Conservation (phyloP, 306 rosid genomes). For the Rosa lucieae region DNA sequence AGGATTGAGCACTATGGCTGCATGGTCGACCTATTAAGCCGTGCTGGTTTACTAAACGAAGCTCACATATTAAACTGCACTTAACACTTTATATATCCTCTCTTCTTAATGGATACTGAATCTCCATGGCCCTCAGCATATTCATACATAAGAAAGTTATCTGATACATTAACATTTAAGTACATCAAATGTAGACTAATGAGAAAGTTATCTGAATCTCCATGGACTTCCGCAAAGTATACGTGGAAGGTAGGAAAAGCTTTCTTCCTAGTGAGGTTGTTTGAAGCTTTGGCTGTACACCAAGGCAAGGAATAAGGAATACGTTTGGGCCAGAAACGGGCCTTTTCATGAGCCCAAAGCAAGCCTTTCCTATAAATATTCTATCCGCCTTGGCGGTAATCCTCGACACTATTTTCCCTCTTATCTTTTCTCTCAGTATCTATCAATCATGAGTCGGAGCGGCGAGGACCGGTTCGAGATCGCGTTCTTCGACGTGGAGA, state of each 20-base stretch:
- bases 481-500: conserved; percentile 88
- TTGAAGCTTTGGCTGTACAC: conserved; percentile 11
- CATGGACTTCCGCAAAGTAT: neutral
- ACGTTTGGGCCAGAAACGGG: neutral
- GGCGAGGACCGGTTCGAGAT: conserved; percentile 72
- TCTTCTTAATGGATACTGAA: neutral
- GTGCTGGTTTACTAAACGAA: conserved; percentile 75
- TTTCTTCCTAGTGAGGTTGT: neutral
- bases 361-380: neutral
- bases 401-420: neutral
- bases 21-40: conserved; percentile 86
- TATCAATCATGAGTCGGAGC: conserved; percentile 33
- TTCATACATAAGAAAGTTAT: no score
- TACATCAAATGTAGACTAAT: no score
- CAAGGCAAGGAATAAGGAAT: conserved; percentile 31
- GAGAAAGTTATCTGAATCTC: no score
- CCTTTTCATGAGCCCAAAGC: neutral
- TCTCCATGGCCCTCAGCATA: neutral
- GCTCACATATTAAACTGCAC: conserved; percentile 25
- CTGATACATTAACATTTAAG: no score
- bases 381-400: neutral
- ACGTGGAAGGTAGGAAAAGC: neutral
- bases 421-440: neutral
- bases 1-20: conserved; percentile 81
- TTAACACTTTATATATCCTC: neutral